A percentile compares a stretch with the other conserved stretches of the same genome.
Evolutionary conservation across 768 basidiomycete species (phyloP).

Genomic region (Hypholoma sublateritium): DNA sequence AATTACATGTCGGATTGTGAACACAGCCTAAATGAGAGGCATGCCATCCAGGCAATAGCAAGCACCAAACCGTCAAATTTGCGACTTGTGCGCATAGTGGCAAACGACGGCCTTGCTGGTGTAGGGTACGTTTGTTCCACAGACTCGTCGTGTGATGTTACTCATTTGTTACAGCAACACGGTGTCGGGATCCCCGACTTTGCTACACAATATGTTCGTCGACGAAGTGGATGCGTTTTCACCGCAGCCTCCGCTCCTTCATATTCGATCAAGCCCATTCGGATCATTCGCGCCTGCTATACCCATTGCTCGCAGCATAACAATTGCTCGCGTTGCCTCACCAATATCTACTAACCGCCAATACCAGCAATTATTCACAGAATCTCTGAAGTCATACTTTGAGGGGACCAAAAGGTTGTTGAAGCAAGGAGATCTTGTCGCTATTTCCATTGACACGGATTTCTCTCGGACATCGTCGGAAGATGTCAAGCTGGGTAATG

Average conservation of each 20-base stretch:
- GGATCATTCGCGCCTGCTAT: slow-evolving; percentile 57
- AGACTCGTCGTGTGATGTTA: neutral
- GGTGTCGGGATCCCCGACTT: slow-evolving; percentile 44
- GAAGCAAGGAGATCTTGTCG: slow-evolving; percentile 74
- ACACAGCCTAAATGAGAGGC: slow-evolving; percentile 8
- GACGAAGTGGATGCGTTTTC: slow-evolving; percentile 23
- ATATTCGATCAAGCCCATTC: slow-evolving; percentile 57
- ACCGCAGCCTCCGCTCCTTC: slow-evolving; percentile 23
- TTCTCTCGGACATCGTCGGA: slow-evolving; percentile 24
- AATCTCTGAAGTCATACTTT: slow-evolving; percentile 66
- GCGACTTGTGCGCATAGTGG: slow-evolving; percentile 60
- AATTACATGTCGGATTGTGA: neutral
- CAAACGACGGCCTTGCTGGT: slow-evolving; percentile 43
- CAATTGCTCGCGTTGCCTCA: slow-evolving; percentile 80
- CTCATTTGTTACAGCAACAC: slow-evolving; percentile 32
- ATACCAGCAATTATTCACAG: slow-evolving; percentile 63
- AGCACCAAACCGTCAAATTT: slow-evolving; percentile 32
- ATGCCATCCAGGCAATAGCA: slow-evolving; percentile 46
- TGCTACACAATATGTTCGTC: slow-evolving; percentile 52
- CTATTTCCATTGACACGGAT: slow-evolving; percentile 61
- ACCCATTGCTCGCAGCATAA: slow-evolving; percentile 68
- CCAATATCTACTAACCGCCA: slow-evolving; percentile 63
- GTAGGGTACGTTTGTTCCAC: slow-evolving; percentile 26
- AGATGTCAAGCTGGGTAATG: slow-evolving; percentile 14
- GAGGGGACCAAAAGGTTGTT: slow-evolving; percentile 51